Percentiles rank a stretch among this genome's conserved stretches.
Evolutionary conservation across 1,284 basidiomycete species (phyloP).

Genomic region (Ustilago shanxiensis): DNA sequence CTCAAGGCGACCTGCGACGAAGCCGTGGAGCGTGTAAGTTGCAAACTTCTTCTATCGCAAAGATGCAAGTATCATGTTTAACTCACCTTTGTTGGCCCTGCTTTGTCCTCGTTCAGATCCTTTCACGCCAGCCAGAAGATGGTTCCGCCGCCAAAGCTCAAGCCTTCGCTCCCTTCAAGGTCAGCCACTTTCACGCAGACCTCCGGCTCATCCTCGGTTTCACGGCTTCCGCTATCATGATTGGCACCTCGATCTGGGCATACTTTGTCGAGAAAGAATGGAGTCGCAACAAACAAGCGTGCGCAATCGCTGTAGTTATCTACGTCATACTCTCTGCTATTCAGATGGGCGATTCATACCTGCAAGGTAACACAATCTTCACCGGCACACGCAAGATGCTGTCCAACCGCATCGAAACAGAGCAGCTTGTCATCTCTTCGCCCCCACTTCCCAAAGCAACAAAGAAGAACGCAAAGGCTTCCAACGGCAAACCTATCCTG

Average conservation of each 20-base stretch:
- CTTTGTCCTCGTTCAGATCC: constrained; percentile 12
- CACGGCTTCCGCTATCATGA: constrained; percentile 60
- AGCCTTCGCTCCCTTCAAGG: constrained; percentile 58
- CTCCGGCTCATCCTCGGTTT: constrained; percentile 57
- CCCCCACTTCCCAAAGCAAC: constrained; percentile 50
- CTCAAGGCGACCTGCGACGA: constrained; percentile 66
- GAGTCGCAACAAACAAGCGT: constrained; percentile 59
- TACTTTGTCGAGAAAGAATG: constrained; percentile 67
- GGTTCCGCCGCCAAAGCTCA: constrained; percentile 14
- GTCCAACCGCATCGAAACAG: constrained; percentile 56
- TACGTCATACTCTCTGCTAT: constrained; percentile 51
- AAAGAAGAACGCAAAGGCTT: constrained; percentile 22
- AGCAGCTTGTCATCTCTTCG: constrained; percentile 55
- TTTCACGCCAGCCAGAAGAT: constrained; percentile 40
- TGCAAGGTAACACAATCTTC: constrained; percentile 62
- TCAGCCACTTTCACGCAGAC: constrained; percentile 62
- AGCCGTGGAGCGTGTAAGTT: constrained; percentile 59
- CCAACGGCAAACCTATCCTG: constrained; percentile 46
- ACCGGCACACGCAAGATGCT: constrained; percentile 56
- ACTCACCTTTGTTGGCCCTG: neutral
- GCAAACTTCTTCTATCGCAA: neutral
- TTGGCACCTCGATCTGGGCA: constrained; percentile 59
- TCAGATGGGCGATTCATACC: constrained; percentile 50
- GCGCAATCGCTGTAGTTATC: constrained; percentile 51
- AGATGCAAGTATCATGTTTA: too few species aligned